A percentile compares a stretch with the other conserved stretches of the same genome.
phyloP scores from a whole-genome alignment of 1,139 yeast species.

The Geotrichum europaeum region DNA sequence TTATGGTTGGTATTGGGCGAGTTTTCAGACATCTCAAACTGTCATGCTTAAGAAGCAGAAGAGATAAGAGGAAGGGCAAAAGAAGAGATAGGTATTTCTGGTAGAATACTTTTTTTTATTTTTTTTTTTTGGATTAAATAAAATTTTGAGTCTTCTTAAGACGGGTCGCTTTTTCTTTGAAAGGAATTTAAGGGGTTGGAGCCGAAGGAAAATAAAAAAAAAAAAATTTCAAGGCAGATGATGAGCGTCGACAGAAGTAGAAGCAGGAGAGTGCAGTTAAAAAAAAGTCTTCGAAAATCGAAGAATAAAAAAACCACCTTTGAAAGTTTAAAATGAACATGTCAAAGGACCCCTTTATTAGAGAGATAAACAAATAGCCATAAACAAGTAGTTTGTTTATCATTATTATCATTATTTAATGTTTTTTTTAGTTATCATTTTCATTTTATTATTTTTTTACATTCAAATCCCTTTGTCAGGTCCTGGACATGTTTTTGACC shows the following conservation, averaged over 20 bases:
- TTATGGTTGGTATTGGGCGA: neutral
- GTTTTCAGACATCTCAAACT: neutral
- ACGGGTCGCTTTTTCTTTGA: neutral
- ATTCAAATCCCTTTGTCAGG: too few relatives aligned
- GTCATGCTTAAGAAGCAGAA: neutral
- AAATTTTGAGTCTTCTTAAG: neutral
- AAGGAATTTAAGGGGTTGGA: neutral
- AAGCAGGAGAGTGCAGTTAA: neutral
- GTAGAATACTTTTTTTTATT: neutral
- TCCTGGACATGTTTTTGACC: too few relatives aligned
- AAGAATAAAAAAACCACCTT: neutral
- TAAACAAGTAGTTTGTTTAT: too few relatives aligned
- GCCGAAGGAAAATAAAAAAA: neutral
- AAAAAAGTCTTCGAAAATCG: neutral
- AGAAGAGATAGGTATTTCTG: neutral
- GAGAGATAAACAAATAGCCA: too few relatives aligned
- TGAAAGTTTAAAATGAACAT: neutral
- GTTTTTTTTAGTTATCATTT: too few relatives aligned
- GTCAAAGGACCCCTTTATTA: neutral
- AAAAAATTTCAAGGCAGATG: neutral
- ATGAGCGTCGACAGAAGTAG: neutral
- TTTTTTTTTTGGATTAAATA: neutral
- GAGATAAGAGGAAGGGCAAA: neutral
- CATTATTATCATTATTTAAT: too few relatives aligned
- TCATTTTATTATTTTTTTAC: too few relatives aligned